A percentile compares a stretch with the other conserved stretches of the same genome.
These are phyloP conservation scores for Parietichytrium sp. DNA, from an alignment of 108 stramenopile genomes.

Conservation along the genomic window DNA sequence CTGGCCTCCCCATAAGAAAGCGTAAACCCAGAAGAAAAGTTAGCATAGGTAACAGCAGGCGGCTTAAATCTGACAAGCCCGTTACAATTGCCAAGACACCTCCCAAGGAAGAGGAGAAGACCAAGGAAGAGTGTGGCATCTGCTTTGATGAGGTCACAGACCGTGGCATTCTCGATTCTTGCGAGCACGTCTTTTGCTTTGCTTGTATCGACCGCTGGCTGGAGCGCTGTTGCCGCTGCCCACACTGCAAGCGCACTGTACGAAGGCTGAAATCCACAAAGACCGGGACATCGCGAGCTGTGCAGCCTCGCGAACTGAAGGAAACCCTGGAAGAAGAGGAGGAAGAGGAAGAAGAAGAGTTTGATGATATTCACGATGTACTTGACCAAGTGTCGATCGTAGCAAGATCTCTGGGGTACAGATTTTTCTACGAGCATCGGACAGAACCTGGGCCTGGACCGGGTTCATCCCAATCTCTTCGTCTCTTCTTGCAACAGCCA, in stretches of 20 bases:
- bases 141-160: not conserved
- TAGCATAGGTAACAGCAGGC: not conserved
- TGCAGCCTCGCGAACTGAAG: not conserved
- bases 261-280: not conserved
- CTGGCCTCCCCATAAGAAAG: no score
- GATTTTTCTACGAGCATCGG: not conserved
- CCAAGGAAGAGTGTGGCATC: slow-evolving; percentile 4
- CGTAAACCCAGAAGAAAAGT: no score
- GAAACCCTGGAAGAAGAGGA: slow-evolving; percentile 5
- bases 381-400: slow-evolving; percentile 8
- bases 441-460: not conserved
- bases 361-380: slow-evolving; percentile 4
- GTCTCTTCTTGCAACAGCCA: no score
- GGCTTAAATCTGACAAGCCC: not conserved
- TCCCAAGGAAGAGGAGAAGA: not conserved
- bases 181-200: slow-evolving; percentile 16
- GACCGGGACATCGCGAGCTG: not conserved
- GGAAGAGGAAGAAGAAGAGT: slow-evolving; percentile 3
- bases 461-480: not conserved
- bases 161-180: not conserved
- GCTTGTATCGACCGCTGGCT: slow-evolving; percentile 6
- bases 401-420: not conserved
- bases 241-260: slow-evolving; percentile 15
- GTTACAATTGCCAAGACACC: not conserved
- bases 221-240: slow-evolving; percentile 3